Conservation (phyloP, 139 green algal species). For the Micromonas pusilla region DNA sequence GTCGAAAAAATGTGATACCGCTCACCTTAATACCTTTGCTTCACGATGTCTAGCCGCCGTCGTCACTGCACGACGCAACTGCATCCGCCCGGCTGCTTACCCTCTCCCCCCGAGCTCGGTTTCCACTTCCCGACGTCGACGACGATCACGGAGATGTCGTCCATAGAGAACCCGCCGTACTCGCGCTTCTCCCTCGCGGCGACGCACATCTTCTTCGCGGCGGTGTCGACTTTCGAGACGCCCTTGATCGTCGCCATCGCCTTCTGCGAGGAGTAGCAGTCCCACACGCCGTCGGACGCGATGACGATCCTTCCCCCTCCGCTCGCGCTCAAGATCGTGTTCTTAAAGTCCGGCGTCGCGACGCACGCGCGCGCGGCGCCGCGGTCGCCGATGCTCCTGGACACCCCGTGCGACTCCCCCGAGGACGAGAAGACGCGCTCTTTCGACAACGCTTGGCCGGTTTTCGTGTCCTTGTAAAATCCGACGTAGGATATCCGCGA, state of each 20-base stretch:
- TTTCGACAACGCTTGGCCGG: not conserved
- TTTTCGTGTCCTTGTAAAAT: not conserved
- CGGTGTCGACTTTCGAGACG: not conserved
- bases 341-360: not conserved
- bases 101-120: no score
- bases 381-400: not conserved
- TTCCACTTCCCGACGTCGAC: not conserved
- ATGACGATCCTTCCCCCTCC: not conserved
- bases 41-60: no score
- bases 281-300: not conserved
- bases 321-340: not conserved
- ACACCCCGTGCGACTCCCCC: not conserved
- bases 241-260: not conserved
- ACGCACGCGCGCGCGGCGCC: not conserved
- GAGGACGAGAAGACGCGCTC: not conserved
- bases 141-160: conserved; percentile 5
- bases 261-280: not conserved
- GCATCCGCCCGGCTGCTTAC: no score
- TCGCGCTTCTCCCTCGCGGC: not conserved
- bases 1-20: no score
- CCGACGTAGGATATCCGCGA: not conserved
- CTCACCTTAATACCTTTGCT: no score
- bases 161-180: not conserved
- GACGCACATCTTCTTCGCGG: not conserved
- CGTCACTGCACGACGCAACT: no score